Evolutionary conservation across 495 filamentous ascomycete species (phyloP).

Genomic region (Mytilinidion resinicola): DNA sequence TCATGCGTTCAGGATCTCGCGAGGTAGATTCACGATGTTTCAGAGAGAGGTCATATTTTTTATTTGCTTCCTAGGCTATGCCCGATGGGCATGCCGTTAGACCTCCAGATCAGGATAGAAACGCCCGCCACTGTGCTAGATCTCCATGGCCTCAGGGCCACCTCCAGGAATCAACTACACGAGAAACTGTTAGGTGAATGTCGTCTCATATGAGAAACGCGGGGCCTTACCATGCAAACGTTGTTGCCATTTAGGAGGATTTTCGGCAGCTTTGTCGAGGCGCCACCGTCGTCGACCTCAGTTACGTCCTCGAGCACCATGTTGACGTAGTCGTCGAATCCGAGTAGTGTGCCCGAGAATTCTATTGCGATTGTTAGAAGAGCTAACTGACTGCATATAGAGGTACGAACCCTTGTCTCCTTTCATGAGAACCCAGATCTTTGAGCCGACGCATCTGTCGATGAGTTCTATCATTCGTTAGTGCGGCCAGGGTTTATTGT

Average conservation of each 20-base stretch:
- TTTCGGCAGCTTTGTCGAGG: conserved; percentile 81
- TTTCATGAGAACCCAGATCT: conserved; percentile 99
- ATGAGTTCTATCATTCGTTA: conserved; percentile 65
- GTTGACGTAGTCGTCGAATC: conserved; percentile 99
- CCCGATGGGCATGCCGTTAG: no score
- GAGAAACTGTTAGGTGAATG: not conserved
- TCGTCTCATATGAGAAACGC: no score
- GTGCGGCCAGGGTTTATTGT: not conserved
- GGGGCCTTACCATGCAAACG: conserved; percentile 79
- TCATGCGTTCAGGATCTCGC: no score
- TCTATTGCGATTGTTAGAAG: conserved; percentile 51
- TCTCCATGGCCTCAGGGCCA: not conserved
- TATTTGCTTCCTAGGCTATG: no score
- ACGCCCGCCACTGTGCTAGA: no score
- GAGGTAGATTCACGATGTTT: no score
- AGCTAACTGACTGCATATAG: not conserved
- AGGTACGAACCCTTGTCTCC: conserved; percentile 72
- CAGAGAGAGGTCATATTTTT: no score
- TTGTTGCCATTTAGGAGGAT: conserved; percentile 98
- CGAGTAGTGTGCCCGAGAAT: conserved; percentile 86
- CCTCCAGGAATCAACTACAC: conserved; percentile 78
- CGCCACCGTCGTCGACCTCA: conserved; percentile 87
- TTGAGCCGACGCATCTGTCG: conserved; percentile 95
- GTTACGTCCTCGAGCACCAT: conserved; percentile 94
- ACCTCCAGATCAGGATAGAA: no score